Evolutionary conservation across 495 filamentous ascomycete species (phyloP), one percentile per base, ranked within the genome.

Genomic region (Penicillium lagena): DNA sequence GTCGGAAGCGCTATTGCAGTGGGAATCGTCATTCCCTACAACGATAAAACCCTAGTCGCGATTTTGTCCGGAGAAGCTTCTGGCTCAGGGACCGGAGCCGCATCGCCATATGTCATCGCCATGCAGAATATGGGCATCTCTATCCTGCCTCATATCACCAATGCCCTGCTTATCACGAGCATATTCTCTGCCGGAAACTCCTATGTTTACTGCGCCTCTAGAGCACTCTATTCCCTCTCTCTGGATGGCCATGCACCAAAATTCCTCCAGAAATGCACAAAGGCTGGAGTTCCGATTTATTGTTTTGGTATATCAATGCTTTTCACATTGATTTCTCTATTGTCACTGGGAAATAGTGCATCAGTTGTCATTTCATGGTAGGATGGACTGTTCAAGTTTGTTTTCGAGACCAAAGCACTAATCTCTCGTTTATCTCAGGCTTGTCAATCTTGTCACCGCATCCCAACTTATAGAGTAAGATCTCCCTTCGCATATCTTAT

Each of bases 141-240:
- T 2, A 72, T 80, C 4, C 70, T 93, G 1, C 86, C 86, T 0
- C 72, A 87, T 52, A 72, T 90, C 45, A 79, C 86, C 39, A 90
- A 90, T 63, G 83, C 84, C 4, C 64, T 86, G 29, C 63, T 93
- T 22, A 55, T 91, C 11, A 87, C 80, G 0, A 76, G 79, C 5
- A 83, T 86, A 31, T 86, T 89, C 60, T 86, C 81, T 3, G 86
- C 87, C 1, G 89, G 88, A 3, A 91, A 93, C 55, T 81, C 80
- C 12, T 87, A 87, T 56, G 75, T 81, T n/a, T 95, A 85, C 62
- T 85, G 79, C 58, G 83, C 85, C 2, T 82, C 79, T 29, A 75
- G 89, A 29, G 80, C 75, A 15, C 65, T 95, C 29, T 82, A 87
- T 56, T 85, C 82, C 0, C 68, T 94, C 17, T 76, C 83, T 2